Evolutionary conservation across 2,329 filamentous ascomycete species (phyloP), one percentile per base, ranked within the genome.

Genomic region (Trichoderma arundinaceum): DNA sequence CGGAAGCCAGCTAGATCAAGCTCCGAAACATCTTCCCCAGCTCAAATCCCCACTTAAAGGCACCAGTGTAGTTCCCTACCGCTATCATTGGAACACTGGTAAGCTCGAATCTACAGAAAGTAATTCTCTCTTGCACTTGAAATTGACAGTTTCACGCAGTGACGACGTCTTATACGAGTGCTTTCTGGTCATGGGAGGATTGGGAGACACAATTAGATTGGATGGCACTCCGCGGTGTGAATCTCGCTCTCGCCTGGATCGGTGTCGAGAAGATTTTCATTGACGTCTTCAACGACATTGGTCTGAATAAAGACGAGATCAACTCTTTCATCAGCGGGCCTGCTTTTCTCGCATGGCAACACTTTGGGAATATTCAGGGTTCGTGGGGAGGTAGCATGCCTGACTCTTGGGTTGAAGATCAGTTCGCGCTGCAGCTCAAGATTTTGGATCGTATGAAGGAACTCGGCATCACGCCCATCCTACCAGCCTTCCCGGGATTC

Each of bases 141-240:
- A 10, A 9, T 12, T 63, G 13, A 66, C 49, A 39, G 32, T 15
- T 8, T 15, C 3, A 4, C 12, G 0, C 22, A 78, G 82, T 84
- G 0, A 84, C 82, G 0, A 83, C 83, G 68, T 83, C 80, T 4
- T 84, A 84, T 68, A 83, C 81, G 5, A 73, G 76, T 1, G 77
- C 82, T 0, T 84, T 83, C 70, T 85, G 81, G 82, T 72, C 72
- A 17, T 85, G 82, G 82, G 75, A 81, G 56, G 82, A 84, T 48
- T 84, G 82, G 82, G 82, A 84, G 71, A 71, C 79, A 1, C 76
- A 84, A 68, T 76, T 84, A 4, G 82, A 84, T 70, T 84, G 82
- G 82, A 75, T 84, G 68, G 82, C 82, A 3, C 76, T 85, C 1
- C 79, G 78, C 10, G 82, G 81, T 32, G 73, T 84, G 52, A 84